Base-by-base conservation (phyloP, 495 filamentous ascomycete species). In the Podospora pseudoanserina region DNA sequence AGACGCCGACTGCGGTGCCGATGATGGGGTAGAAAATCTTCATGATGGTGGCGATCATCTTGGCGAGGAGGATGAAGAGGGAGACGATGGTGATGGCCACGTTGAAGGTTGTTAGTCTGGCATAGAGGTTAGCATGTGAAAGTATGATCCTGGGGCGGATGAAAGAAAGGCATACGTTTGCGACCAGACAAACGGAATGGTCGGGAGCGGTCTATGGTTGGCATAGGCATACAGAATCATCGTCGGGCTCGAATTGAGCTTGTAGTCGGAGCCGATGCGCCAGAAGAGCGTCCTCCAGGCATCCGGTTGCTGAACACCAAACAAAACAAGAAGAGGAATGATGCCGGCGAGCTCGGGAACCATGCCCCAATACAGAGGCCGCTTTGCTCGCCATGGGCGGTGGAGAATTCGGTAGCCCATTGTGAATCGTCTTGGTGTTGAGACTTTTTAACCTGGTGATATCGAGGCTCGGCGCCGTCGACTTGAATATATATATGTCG, bases 231-330 rank as follows among this genome's bases (percentile, higher is more conserved):
- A 97, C 26, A 94, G 71, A 5, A 89, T 82, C 71, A 89, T 83
- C 54, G 82, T 82, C 23, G 93, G 93, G 67, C 87, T 86, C 70
- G 92, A 95, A 78, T 96, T 96, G 85, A 92, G 93, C 62, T 89
- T 88, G 72, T 92, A 86, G 57, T 92, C 83, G 60, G 82, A 84
- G 60, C 93, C 93, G 74, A 95, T 89, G 72, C 88, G 82, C 93
- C 93, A 97, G 74, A 97, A 79, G 65, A 83, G 85, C 6, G 91
- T 90, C 23, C 91, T 87, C 76, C 92, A 97, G 60, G 88, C 79
- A 78, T 96, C 85, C 64, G 93, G 92, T 27, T 88, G 86, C 65
- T 92, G 90, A 70, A 97, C 88, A 63, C 90, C 92, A 68, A 91
- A 93, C 68, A 97, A 83, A 19, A 92, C 89, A 57, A 97, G 84